Percentiles rank a stretch among this genome's conserved stretches.
Conservation (phyloP, 192 early-diverging fungal species). For the Linnemannia zychae region DNA sequence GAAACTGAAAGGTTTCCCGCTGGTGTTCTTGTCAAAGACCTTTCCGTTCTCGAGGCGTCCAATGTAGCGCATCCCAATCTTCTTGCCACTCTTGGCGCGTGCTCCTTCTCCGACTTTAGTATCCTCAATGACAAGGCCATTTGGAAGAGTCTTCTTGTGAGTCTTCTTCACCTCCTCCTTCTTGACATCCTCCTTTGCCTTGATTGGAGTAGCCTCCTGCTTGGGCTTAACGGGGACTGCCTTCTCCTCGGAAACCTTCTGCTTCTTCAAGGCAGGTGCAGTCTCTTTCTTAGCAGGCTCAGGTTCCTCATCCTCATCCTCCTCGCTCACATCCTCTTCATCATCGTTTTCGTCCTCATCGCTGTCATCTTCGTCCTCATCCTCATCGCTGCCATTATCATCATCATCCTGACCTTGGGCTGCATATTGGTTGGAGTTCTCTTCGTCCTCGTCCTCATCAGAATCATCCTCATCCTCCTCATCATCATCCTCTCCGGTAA, state of each 20-base stretch:
- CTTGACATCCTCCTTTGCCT: constrained; percentile 47
- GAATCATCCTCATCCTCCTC: constrained; percentile 55
- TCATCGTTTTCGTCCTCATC: constrained; percentile 14
- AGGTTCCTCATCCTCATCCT: constrained; percentile 21
- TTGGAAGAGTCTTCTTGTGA: constrained; percentile 70
- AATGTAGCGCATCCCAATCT: constrained; percentile 57
- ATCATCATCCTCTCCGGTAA: constrained; percentile 53
- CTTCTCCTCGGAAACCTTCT: constrained; percentile 31
- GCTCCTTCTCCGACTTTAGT: constrained; percentile 63
- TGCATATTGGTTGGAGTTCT: not conserved
- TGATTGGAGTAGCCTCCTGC: constrained; percentile 37
- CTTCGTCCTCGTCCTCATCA: constrained; percentile 4
- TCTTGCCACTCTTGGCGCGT: constrained; percentile 62
- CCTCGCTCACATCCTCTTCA: constrained; percentile 12
- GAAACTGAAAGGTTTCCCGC: constrained; percentile 88
- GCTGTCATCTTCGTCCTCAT: not conserved
- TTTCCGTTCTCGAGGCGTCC: constrained; percentile 47
- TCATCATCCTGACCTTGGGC: constrained; percentile 1
- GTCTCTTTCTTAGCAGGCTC: constrained; percentile 43
- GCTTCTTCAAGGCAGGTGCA: constrained; percentile 24
- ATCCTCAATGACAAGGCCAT: constrained; percentile 89
- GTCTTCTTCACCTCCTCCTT: constrained; percentile 57
- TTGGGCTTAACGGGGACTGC: constrained; percentile 39
- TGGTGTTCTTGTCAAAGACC: constrained; percentile 92
- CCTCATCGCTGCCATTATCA: constrained; percentile 6